A percentile compares a stretch with the other conserved stretches of the same genome.
Evolutionary conservation across 768 basidiomycete species (phyloP).

Genomic region (Amanita inopinata): DNA sequence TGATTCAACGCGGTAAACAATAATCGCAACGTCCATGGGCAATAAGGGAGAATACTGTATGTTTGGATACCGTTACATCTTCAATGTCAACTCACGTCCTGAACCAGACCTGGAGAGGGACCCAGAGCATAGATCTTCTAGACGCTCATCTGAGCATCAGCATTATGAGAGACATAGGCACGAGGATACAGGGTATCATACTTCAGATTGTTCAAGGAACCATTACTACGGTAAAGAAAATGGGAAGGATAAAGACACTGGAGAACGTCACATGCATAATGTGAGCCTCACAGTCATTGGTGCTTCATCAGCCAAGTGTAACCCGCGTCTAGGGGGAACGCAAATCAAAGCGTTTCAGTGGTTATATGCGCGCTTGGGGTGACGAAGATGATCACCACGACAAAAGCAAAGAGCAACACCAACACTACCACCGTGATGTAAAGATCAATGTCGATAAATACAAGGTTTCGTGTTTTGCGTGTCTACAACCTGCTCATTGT

Average conservation of each 20-base stretch:
- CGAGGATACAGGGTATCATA: background rate
- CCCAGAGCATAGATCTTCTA: too few species aligned
- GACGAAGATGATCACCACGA: background rate
- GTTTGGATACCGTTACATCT: too few species aligned
- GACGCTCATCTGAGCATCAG: background rate
- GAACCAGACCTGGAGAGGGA: too few species aligned
- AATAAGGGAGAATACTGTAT: too few species aligned
- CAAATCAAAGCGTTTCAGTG: background rate
- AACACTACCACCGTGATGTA: background rate
- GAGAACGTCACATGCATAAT: background rate
- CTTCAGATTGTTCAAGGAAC: background rate
- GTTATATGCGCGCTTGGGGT: slow-evolving; percentile 9
- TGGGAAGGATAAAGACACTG: background rate
- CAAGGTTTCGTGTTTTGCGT: too few species aligned
- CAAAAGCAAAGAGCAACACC: background rate
- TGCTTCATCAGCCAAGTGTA: too few species aligned
- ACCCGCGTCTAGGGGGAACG: background rate
- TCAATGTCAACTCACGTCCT: too few species aligned
- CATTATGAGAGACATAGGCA: background rate
- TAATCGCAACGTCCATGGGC: too few species aligned
- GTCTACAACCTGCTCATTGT: too few species aligned
- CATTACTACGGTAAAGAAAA: background rate
- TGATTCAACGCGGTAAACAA: too few species aligned
- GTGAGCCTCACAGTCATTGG: too few species aligned
- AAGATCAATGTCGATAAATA: background rate